phyloP scores from a whole-genome alignment of 1,139 yeast genomes.

The Chernovozyma aurita region DNA sequence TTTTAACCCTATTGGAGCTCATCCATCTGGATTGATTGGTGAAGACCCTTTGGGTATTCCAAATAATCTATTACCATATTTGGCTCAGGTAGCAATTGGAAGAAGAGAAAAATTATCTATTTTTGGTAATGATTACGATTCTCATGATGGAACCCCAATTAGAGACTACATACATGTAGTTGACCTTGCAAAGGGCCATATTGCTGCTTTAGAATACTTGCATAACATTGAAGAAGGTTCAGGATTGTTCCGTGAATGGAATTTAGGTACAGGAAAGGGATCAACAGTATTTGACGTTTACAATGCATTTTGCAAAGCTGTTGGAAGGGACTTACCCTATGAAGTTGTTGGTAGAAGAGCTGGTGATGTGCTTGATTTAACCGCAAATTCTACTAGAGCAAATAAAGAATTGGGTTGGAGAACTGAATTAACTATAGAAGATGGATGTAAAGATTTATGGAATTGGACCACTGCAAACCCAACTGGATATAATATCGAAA shows the following conservation, averaged over 20 bases:
- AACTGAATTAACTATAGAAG: conserved; percentile 52
- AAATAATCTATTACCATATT: conserved; percentile 68
- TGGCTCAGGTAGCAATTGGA: conserved; percentile 77
- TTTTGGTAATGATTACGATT: conserved; percentile 65
- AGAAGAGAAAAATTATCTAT: conserved; percentile 60
- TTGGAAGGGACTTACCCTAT: conserved; percentile 63
- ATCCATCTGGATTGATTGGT: conserved; percentile 74
- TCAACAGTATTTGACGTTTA: conserved; percentile 73
- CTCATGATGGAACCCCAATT: conserved; percentile 78
- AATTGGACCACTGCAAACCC: conserved; percentile 73
- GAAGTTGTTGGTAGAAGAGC: conserved; percentile 63
- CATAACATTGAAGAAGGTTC: conserved; percentile 27
- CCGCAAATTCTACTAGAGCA: conserved; percentile 70
- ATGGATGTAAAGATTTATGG: conserved; percentile 75
- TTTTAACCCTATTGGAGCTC: conserved; percentile 84
- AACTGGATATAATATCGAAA: conserved; percentile 48
- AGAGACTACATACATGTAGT: conserved; percentile 81
- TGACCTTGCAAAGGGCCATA: conserved; percentile 78
- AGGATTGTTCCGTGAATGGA: conserved; percentile 74
- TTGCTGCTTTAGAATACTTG: conserved; percentile 64
- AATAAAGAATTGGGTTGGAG: conserved; percentile 62
- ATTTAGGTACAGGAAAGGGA: conserved; percentile 78
- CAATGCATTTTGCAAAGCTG: conserved; percentile 62
- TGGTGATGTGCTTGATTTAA: conserved; percentile 76
- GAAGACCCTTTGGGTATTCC: conserved; percentile 80